phyloP scores from a whole-genome alignment of 768 basidiomycete genomes.

The Tylopilus intermedius region DNA sequence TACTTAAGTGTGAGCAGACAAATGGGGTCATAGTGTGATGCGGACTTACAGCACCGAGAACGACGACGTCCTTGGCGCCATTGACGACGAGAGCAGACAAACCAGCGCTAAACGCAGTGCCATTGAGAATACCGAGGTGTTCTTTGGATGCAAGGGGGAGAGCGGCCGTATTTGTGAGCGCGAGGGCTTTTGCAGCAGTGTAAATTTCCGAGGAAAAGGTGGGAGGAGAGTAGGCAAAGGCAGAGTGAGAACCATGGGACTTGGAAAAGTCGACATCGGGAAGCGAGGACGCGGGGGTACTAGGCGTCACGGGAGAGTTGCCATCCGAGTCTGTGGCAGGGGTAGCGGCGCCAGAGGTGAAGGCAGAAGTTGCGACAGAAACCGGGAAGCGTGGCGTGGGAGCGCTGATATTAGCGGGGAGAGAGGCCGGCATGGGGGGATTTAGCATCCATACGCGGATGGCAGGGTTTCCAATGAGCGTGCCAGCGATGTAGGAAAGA shows the following conservation, averaged over 20 bases:
- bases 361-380: background rate
- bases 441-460: slow-evolving; percentile 63
- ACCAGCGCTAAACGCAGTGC: slow-evolving; percentile 80
- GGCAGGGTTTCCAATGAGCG: slow-evolving; percentile 73
- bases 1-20: slow-evolving; percentile 27
- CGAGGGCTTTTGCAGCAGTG: slow-evolving; percentile 45
- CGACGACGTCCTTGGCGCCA: slow-evolving; percentile 62
- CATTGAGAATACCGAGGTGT: slow-evolving; percentile 77
- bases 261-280: slow-evolving; percentile 19
- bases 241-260: background rate
- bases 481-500: slow-evolving; percentile 78
- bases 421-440: slow-evolving; percentile 2
- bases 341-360: slow-evolving; percentile 16
- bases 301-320: slow-evolving; percentile 44
- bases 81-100: slow-evolving; percentile 71
- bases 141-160: slow-evolving; percentile 70
- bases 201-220: slow-evolving; percentile 7
- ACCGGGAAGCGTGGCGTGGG: slow-evolving; percentile 12
- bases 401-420: slow-evolving; percentile 10
- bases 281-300: slow-evolving; percentile 27
- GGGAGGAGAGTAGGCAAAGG: background rate
- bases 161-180: slow-evolving; percentile 55
- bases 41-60: slow-evolving; percentile 42
- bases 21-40: background rate
- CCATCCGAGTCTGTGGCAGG: slow-evolving; percentile 31